These are phyloP conservation scores for Fusarium azukiicola DNA, from an alignment of 2,329 filamentous ascomycete genomes.

Conservation along the genomic window DNA sequence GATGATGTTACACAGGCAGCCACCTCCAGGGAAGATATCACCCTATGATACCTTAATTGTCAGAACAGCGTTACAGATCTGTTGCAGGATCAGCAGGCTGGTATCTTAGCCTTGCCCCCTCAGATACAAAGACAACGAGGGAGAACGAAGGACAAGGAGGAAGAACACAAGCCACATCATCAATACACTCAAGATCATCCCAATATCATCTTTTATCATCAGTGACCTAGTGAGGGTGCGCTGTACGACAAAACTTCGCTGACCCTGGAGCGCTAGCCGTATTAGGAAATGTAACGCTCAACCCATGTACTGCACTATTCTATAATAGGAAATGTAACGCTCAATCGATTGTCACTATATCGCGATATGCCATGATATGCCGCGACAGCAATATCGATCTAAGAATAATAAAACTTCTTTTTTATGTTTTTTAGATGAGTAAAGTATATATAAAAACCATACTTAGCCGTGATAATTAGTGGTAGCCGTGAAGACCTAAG, in stretches of 20 bases:
- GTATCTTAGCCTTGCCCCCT: not conserved
- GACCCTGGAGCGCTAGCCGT: not conserved
- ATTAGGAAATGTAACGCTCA: not conserved
- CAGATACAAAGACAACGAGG: not conserved
- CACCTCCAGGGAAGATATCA: not conserved
- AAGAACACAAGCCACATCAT: not conserved
- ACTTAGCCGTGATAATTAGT: not conserved
- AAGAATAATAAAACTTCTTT: constrained; percentile 14
- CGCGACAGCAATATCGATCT: not conserved
- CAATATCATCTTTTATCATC: not conserved
- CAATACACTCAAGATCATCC: constrained; percentile 5
- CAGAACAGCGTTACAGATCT: not conserved
- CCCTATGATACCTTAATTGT: not conserved
- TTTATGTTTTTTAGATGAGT: not conserved
- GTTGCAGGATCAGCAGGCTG: not conserved
- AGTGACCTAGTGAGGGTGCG: no score
- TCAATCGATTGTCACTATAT: not conserved
- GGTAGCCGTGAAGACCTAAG: constrained; percentile 11
- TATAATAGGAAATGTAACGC: constrained; percentile 5
- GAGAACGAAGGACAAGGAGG: not conserved
- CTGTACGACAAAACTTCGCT: not conserved
- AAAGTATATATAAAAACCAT: not conserved
- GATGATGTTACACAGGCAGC: no score
- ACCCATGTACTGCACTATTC: not conserved
- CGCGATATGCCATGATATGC: not conserved